Evolutionary conservation across 441 rosid species (phyloP).

Genomic region (Populus tomentosa): DNA sequence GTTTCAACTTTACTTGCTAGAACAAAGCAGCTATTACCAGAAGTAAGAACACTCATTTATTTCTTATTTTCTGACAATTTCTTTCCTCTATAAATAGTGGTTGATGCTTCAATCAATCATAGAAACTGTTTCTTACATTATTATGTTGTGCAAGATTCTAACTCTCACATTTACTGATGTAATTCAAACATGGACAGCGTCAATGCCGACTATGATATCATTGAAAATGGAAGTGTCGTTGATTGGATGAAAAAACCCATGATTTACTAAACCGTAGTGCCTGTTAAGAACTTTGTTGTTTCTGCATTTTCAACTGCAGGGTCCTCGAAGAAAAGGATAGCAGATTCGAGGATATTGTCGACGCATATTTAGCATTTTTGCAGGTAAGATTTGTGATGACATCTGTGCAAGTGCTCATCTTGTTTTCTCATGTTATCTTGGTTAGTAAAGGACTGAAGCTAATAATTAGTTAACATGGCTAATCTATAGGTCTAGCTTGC

Average conservation of each 20-base stretch:
- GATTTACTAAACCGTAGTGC: neutral
- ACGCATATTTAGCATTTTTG: constrained; percentile 81
- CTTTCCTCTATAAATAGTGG: neutral
- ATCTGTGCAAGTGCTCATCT: neutral
- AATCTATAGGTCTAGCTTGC: neutral
- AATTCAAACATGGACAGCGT: too few species aligned
- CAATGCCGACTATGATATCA: too few species aligned
- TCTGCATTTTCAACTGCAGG: constrained; percentile 35
- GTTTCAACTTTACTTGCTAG: constrained; percentile 86
- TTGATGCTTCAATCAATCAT: neutral
- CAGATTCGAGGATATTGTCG: constrained; percentile 79
- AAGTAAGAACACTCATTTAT: constrained; percentile 42
- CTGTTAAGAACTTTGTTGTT: neutral
- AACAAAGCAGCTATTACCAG: constrained; percentile 73
- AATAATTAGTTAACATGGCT: neutral
- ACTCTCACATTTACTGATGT: neutral
- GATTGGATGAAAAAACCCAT: neutral
- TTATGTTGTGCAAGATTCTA: neutral
- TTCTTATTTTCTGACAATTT: neutral
- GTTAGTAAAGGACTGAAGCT: neutral
- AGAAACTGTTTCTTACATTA: neutral
- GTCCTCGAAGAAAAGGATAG: constrained; percentile 58
- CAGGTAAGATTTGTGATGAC: constrained; percentile 50
- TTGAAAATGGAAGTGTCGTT: neutral
- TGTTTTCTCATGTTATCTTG: neutral